Evolutionary conservation across 139 green algal genomes (phyloP), one percentile per base, ranked within the genome.

Genomic region (Chlorella sp.): DNA sequence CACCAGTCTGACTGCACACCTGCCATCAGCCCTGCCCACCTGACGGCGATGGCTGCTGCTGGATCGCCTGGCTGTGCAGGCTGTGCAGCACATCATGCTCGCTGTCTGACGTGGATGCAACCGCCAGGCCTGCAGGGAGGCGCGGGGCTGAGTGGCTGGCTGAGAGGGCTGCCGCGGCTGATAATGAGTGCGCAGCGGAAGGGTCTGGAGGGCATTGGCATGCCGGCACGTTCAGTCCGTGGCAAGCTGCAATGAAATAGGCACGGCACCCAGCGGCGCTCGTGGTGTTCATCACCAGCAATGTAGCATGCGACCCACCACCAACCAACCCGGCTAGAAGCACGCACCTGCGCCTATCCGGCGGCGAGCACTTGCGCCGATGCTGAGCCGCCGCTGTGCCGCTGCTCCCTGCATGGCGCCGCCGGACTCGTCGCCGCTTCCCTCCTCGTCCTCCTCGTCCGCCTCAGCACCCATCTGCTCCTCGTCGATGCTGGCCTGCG

Each of bases 61-160:
- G 32, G 19, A 84, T 64, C 20, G 64, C 34, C 79, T 76, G 19
- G 64, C 79, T 84, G 64, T 84, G 79, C 44, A 84, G 62, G 64
- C 78, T 84, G 79, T 48, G 79, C 40, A 48, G 24, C 32, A 84
- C 79, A 22, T 84, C 79, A 13, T 64, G 13, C 1, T 83, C 77
- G 60, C 58, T 83, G 60, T 83, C 77, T 4, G 56, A 56, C 6
- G 77, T 83, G 60, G 77, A 43, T 8, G 32, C 60, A 26, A 56
- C 56, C 3, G 76, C 76, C 76, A 82, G 54, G 7, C 76, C 76
- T 82, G 56, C 76, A 56, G 48, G 44, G 11, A 34, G 24, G 16
- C 13, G 51, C 11, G 46, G 11, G 46, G 8, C 7, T 7, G 46
- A 54, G 46, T 11, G 46, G 8, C 7, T 7, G 11, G 46, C 11